Conservation (phyloP, 2,329 filamentous ascomycete genomes). For the Colletotrichum paranaense region DNA sequence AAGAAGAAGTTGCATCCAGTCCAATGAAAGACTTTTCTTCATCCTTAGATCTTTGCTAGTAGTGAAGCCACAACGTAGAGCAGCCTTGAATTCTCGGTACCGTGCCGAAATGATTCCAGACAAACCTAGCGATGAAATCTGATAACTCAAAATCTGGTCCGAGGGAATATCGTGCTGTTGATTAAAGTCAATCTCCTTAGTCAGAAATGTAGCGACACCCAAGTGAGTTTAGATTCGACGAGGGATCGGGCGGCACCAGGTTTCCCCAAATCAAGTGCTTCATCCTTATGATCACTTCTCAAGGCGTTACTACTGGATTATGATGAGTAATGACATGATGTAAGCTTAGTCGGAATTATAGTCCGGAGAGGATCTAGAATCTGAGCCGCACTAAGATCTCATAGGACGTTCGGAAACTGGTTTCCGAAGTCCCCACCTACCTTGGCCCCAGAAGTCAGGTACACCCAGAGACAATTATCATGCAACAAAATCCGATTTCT, state of each 20-base stretch:
- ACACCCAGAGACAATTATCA: not conserved
- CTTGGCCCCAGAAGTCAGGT: not conserved
- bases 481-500: not conserved
- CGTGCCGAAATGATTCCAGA: not conserved
- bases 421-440: conserved; percentile 17
- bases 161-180: not conserved
- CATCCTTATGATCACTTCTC: not conserved
- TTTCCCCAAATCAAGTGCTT: not conserved
- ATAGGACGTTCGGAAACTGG: conserved; percentile 25
- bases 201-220: too few relatives aligned
- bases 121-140: not conserved
- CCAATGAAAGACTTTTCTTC: not conserved
- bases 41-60: not conserved
- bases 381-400: not conserved
- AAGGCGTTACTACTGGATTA: not conserved
- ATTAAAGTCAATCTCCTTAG: not conserved
- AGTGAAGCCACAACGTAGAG: not conserved
- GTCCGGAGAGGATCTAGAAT: not conserved
- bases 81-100: not conserved
- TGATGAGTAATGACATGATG: not conserved
- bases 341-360: not conserved
- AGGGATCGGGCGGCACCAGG: not conserved
- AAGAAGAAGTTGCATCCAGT: not conserved
- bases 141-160: not conserved
- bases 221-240: not conserved